Evolutionary conservation across 106 monocot species (phyloP).

Genomic region (Apostasia ramifera): DNA sequence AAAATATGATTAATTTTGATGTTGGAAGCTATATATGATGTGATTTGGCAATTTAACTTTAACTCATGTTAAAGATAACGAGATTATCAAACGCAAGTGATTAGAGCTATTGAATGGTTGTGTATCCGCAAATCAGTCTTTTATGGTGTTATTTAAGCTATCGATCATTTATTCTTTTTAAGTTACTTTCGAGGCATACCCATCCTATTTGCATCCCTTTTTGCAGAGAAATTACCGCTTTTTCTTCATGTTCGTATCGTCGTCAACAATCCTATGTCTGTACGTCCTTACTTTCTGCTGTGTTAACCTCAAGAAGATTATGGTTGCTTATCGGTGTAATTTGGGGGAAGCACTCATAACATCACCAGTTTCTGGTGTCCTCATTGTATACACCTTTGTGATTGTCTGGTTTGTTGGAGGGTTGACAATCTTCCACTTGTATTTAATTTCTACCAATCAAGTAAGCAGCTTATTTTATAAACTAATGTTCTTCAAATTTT

Average conservation of each 20-base stretch:
- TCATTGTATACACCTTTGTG: conserved; percentile 50
- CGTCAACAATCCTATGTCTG: conserved; percentile 43
- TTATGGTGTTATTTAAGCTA: no score
- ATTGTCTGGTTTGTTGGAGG: conserved; percentile 63
- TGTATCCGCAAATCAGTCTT: no score
- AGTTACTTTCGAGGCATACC: no score
- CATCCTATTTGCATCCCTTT: neutral
- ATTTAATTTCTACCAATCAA: conserved; percentile 60
- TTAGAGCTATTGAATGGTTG: no score
- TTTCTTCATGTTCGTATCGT: conserved; percentile 51
- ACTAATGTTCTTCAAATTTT: neutral
- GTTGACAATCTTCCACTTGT: conserved; percentile 51
- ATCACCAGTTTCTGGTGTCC: conserved; percentile 51
- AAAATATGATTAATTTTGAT: no score
- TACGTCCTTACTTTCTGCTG: conserved; percentile 63
- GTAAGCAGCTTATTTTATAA: conserved; percentile 7
- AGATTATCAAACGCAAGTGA: no score
- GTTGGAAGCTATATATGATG: no score
- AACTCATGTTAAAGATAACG: no score
- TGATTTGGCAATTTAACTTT: no score
- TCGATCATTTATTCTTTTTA: no score
- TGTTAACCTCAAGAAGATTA: conserved; percentile 42
- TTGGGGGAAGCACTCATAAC: conserved; percentile 36
- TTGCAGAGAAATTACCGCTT: conserved; percentile 64
- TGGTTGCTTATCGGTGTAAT: conserved; percentile 24